Percentiles rank a stretch among this genome's conserved stretches.
Conservation (phyloP, 2,329 filamentous ascomycete species). For the Ciborinia camelliae region DNA sequence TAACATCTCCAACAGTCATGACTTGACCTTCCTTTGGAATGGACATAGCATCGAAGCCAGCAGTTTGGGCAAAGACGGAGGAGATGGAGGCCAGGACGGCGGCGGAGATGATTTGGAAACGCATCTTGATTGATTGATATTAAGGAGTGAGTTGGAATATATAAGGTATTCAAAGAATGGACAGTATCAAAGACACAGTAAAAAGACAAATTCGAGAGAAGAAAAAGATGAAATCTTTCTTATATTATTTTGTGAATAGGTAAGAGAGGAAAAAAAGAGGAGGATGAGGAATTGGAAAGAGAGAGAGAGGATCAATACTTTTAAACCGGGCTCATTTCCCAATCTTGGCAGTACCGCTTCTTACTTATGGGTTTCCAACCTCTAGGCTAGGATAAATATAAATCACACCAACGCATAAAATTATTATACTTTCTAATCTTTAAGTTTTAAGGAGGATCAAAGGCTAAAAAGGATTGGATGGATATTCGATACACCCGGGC, state of each 20-base stretch:
- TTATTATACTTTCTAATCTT: no score
- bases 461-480: background rate
- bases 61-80: constrained; percentile 48
- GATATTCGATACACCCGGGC: no score
- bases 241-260: constrained; percentile 5
- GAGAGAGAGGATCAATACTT: background rate
- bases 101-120: constrained; percentile 31
- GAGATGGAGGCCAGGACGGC: constrained; percentile 32
- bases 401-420: no score
- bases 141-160: background rate
- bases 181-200: constrained; percentile 35
- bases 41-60: constrained; percentile 54
- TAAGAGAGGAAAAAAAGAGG: background rate
- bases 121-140: constrained; percentile 34
- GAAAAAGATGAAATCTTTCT: background rate
- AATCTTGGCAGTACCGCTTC: constrained; percentile 13
- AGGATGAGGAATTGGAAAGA: background rate
- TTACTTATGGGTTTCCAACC: background rate
- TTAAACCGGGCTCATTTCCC: constrained; percentile 8
- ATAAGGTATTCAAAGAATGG: constrained; percentile 30
- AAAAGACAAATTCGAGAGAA: constrained; percentile 7
- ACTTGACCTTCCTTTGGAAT: constrained; percentile 45
- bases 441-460: background rate
- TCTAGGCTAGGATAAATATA: constrained; percentile 5
- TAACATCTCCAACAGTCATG: constrained; percentile 48